These are phyloP conservation scores for Teunomyces stri DNA, from an alignment of 805 yeast species.

Conservation along the genomic window DNA sequence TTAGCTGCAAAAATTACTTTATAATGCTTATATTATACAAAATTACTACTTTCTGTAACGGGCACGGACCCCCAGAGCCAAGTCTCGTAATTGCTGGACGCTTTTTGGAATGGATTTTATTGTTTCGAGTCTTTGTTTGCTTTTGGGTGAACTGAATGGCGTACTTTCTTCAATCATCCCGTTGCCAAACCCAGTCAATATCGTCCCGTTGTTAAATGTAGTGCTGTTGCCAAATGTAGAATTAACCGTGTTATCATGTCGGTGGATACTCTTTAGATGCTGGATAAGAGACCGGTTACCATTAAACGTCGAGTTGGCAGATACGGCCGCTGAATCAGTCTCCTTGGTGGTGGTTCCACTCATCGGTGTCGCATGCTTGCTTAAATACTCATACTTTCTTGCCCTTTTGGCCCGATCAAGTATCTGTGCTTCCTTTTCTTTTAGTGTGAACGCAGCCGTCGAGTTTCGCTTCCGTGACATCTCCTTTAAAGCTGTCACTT, in stretches of 20 bases:
- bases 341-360: not conserved
- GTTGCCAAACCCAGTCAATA: constrained; percentile 33
- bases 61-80: constrained; percentile 17
- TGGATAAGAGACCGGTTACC: constrained; percentile 11
- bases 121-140: not conserved
- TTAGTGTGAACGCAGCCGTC: not conserved
- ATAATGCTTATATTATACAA: not conserved
- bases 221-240: constrained; percentile 19
- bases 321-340: not conserved
- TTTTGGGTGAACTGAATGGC: constrained; percentile 28
- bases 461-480: constrained; percentile 1
- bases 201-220: constrained; percentile 22
- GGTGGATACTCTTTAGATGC: constrained; percentile 10
- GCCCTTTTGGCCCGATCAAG: constrained; percentile 25
- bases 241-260: constrained; percentile 10
- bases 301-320: not conserved
- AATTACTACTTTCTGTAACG: constrained; percentile 7
- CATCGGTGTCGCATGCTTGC: constrained; percentile 21
- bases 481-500: constrained; percentile 5
- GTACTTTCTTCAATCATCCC: constrained; percentile 40
- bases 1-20: not conserved
- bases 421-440: constrained; percentile 3
- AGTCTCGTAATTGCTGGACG: constrained; percentile 21
- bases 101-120: constrained; percentile 18
- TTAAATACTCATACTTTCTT: constrained; percentile 31